phyloP scores from a whole-genome alignment of 371 early-diverging fungal species.

The Nematocida ausubeli region DNA sequence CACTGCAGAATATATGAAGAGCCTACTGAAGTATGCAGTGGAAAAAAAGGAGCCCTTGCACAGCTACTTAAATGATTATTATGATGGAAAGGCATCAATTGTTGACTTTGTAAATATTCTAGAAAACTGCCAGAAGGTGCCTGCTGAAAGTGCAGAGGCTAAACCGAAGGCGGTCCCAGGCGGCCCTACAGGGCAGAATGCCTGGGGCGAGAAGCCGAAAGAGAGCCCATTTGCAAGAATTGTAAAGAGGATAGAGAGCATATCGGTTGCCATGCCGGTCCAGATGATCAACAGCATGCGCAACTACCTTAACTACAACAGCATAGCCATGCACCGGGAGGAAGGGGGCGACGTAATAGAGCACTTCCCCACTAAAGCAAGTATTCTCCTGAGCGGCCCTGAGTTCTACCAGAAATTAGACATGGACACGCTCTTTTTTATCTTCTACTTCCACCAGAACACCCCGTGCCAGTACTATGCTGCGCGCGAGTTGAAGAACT shows the following conservation, averaged over 20 bases:
- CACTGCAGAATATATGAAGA: neutral
- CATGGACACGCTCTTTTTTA: constrained; percentile 89
- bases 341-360: constrained; percentile 39
- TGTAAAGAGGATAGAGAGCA: constrained; percentile 12
- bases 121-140: neutral
- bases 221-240: neutral
- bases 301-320: constrained; percentile 33
- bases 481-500: constrained; percentile 85
- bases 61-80: constrained; percentile 15
- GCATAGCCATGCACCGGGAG: neutral
- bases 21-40: neutral
- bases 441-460: constrained; percentile 91
- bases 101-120: constrained; percentile 1
- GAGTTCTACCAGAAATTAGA: constrained; percentile 75
- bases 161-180: neutral
- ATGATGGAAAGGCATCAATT: constrained; percentile 24
- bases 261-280: neutral
- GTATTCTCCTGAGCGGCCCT: constrained; percentile 58
- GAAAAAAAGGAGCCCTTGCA: neutral
- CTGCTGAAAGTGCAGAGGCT: neutral
- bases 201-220: neutral
- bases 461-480: constrained; percentile 91
- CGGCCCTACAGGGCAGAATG: neutral
- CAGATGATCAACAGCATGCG: constrained; percentile 35
- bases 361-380: constrained; percentile 59